These are phyloP conservation scores for Coemansia sp. DNA, from an alignment of 192 early-diverging fungal species.

Conservation along the genomic window DNA sequence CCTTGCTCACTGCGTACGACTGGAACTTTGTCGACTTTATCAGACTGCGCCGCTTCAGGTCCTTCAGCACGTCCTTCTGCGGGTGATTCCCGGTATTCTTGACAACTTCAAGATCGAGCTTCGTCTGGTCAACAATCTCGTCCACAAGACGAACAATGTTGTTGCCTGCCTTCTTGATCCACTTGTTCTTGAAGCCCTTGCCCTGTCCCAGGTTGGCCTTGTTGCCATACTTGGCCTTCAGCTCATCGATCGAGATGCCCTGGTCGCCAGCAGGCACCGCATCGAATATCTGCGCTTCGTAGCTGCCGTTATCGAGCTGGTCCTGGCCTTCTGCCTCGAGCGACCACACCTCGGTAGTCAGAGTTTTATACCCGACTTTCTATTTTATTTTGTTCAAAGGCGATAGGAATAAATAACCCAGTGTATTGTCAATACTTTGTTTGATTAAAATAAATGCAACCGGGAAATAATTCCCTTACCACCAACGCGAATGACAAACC, in stretches of 20 bases:
- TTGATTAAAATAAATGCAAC: too few relatives aligned
- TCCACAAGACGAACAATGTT: constrained; percentile 77
- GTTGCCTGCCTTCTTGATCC: constrained; percentile 83
- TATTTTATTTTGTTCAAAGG: constrained; percentile 8
- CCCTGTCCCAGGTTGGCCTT: constrained; percentile 90
- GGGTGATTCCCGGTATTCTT: constrained; percentile 61
- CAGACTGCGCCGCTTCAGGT: constrained; percentile 76
- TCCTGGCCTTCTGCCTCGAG: constrained; percentile 88
- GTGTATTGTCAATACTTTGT: not conserved
- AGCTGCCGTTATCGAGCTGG: constrained; percentile 82
- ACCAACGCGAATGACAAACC: too few relatives aligned
- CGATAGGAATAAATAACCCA: not conserved
- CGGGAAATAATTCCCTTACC: too few relatives aligned
- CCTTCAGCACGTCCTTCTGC: constrained; percentile 67
- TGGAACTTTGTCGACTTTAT: constrained; percentile 69
- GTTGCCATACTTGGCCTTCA: constrained; percentile 74
- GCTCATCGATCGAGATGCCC: constrained; percentile 83
- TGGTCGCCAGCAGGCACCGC: constrained; percentile 76
- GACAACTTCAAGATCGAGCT: constrained; percentile 71
- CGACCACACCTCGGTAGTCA: constrained; percentile 78
- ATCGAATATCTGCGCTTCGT: constrained; percentile 91
- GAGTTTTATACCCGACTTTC: constrained; percentile 79
- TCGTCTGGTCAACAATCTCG: constrained; percentile 81
- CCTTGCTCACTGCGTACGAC: constrained; percentile 86
- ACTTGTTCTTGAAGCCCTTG: constrained; percentile 96